Evolutionary conservation across 257 asterid species (phyloP).

Genomic region (Asclepias syriaca): DNA sequence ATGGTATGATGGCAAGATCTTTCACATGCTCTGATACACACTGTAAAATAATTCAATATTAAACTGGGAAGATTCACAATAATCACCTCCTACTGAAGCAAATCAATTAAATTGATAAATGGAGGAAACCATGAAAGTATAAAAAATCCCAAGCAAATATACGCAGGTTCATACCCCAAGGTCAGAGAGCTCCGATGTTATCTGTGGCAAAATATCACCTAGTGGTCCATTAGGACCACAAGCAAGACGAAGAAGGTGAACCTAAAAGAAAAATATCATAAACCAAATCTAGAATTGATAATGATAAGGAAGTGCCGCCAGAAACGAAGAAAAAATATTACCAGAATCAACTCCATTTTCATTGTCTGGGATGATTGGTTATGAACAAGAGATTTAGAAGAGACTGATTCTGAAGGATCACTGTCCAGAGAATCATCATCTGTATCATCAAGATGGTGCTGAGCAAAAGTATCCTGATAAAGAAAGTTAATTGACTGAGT

Average conservation of each 20-base stretch:
- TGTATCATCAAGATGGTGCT: conserved; percentile 39
- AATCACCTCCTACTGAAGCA: conserved; percentile 3
- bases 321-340: conserved; percentile 28
- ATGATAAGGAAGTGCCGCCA: conserved; percentile 7
- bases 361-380: conserved; percentile 46
- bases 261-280: conserved; percentile 41
- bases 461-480: conserved; percentile 51
- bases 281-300: conserved; percentile 17
- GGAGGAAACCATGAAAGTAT: background rate
- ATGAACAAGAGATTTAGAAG: conserved; percentile 33
- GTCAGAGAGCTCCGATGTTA: conserved; percentile 69
- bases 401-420: conserved; percentile 42
- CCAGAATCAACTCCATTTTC: conserved; percentile 77
- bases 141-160: conserved; percentile 15
- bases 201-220: conserved; percentile 72
- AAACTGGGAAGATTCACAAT: background rate
- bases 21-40: conserved; percentile 65
- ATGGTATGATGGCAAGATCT: conserved; percentile 63
- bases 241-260: conserved; percentile 88
- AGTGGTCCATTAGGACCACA: conserved; percentile 79
- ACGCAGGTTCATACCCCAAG: conserved; percentile 56
- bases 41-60: conserved; percentile 36
- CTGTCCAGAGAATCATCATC: conserved; percentile 36
- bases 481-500: conserved; percentile 4
- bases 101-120: conserved; percentile 18